Percentiles rank a stretch among this genome's conserved stretches.
These are phyloP conservation scores for Fusarium nanum DNA, from an alignment of 2,329 filamentous ascomycete genomes.

Conservation along the genomic window DNA sequence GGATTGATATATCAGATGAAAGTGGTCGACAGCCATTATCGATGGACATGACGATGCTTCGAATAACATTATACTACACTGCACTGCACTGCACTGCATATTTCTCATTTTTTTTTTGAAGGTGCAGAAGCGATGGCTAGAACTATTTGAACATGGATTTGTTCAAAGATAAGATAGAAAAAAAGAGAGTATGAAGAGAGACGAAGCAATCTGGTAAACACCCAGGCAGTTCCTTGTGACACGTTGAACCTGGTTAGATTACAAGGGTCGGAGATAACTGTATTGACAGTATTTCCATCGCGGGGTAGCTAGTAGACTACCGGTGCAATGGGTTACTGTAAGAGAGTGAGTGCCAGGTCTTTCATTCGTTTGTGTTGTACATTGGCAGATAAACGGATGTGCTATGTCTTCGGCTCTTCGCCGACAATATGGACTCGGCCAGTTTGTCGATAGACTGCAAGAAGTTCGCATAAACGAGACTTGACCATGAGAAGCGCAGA, in stretches of 20 bases:
- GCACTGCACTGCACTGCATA: background rate
- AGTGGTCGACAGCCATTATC: conserved; percentile 7
- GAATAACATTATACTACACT: background rate
- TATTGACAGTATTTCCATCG: background rate
- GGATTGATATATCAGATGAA: conserved; percentile 41
- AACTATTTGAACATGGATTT: conserved; percentile 39
- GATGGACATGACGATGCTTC: conserved; percentile 9
- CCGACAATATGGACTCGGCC: background rate
- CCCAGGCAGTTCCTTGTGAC: conserved; percentile 13
- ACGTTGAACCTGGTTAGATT: background rate
- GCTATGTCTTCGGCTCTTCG: too few relatives aligned
- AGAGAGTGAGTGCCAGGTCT: background rate
- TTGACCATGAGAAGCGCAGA: background rate
- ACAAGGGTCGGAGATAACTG: background rate
- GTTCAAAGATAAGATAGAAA: conserved; percentile 38
- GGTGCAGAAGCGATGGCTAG: conserved; percentile 42
- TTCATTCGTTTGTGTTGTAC: background rate
- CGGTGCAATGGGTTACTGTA: conserved; percentile 8
- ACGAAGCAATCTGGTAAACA: conserved; percentile 26
- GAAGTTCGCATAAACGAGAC: background rate
- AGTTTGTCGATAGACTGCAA: background rate
- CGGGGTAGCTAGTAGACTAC: background rate
- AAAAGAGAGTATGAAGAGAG: conserved; percentile 26
- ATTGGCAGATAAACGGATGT: background rate
- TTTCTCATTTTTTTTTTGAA: conserved; percentile 38